These are phyloP conservation scores for Hyphochytrium catenoides DNA, from an alignment of 352 stramenopile species.

Conservation along the genomic window DNA sequence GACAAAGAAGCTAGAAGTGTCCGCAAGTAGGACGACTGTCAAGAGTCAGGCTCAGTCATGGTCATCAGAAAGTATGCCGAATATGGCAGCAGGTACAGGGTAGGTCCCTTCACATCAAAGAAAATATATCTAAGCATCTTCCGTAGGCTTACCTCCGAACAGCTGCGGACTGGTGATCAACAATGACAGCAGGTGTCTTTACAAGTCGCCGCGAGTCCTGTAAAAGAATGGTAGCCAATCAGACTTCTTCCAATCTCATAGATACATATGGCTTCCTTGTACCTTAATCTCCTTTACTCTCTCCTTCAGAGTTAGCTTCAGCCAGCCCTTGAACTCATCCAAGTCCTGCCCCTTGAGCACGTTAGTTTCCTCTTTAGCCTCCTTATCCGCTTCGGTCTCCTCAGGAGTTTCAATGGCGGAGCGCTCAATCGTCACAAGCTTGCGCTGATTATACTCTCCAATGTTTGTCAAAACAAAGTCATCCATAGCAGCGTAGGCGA, in stretches of 20 bases:
- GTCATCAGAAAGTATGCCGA: no score
- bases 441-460: slow-evolving; percentile 80
- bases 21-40: no score
- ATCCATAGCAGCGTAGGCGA: slow-evolving; percentile 95
- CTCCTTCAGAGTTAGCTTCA: slow-evolving; percentile 70
- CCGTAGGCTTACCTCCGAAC: slow-evolving; percentile 67
- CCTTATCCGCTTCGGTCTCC: slow-evolving; percentile 18
- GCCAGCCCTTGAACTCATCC: slow-evolving; percentile 68
- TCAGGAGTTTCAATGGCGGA: slow-evolving; percentile 5
- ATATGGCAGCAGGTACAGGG: no score
- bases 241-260: no score
- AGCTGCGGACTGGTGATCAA: slow-evolving; percentile 89
- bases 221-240: no score
- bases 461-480: slow-evolving; percentile 99
- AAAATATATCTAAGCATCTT: no score
- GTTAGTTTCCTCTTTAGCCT: slow-evolving; percentile 9
- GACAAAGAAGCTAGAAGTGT: no score
- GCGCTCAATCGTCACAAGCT: slow-evolving; percentile 79
- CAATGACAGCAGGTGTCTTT: slow-evolving; percentile 95
- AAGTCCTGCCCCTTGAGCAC: slow-evolving; percentile 64
- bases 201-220: slow-evolving; percentile 67
- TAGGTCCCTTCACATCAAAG: no score
- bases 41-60: no score
- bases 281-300: slow-evolving; percentile 64
- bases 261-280: slow-evolving; percentile 4